Evolutionary conservation across 768 basidiomycete genomes (phyloP).

Genomic region (Macrolepiota dolichaula): DNA sequence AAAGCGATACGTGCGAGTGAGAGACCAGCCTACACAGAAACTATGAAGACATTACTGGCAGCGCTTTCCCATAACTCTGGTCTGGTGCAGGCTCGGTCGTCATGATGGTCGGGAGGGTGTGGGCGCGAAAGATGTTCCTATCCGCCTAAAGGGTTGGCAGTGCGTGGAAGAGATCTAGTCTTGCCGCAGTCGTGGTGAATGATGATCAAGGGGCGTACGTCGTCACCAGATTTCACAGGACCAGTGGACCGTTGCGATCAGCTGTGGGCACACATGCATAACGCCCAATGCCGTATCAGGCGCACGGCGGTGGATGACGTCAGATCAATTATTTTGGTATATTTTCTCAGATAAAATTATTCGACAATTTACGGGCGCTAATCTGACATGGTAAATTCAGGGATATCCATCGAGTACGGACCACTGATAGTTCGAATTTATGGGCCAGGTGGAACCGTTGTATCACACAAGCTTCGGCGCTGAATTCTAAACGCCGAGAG

Average conservation of each 20-base stretch:
- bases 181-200: constrained; percentile 9
- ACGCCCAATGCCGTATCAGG: constrained; percentile 2
- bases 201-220: constrained; percentile 10
- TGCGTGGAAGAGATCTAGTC: constrained; percentile 3
- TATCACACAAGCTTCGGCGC: not conserved
- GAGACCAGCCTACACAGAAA: not conserved
- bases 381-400: not conserved
- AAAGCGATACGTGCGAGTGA: constrained; percentile 3
- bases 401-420: not conserved
- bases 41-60: constrained; percentile 43
- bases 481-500: not conserved
- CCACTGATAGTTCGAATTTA: not conserved
- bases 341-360: not conserved
- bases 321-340: not conserved
- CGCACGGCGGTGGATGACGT: not conserved
- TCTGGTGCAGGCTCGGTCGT: constrained; percentile 8
- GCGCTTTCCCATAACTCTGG: constrained; percentile 43
- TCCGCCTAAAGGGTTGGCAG: not conserved
- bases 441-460: not conserved
- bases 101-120: constrained; percentile 7
- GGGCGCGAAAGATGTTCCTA: constrained; percentile 1
- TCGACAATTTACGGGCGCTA: not conserved
- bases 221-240: not conserved
- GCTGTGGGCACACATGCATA: not conserved
- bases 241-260: not conserved